Base-by-base conservation (phyloP, 2,329 filamentous ascomycete species). In the Scytalidium lignicola region DNA sequence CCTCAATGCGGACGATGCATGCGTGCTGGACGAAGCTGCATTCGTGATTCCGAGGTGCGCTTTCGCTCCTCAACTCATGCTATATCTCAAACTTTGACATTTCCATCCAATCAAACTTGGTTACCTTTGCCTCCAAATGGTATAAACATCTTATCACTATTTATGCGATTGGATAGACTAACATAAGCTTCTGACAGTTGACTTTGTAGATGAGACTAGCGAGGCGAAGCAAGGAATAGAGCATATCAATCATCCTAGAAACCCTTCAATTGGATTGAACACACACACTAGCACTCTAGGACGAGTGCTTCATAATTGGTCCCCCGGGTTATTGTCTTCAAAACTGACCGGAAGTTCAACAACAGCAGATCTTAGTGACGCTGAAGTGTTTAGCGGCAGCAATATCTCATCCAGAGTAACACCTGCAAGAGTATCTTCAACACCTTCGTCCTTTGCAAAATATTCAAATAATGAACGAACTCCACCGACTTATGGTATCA, bases 1-100 rank as follows among this genome's bases (percentile, higher is more conserved):
- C 44, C 44, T 47, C 37, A 41, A 47, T 37, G 44, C n/a, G 44
- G 44, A 15, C 44, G 19, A 19, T 37, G 44, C 18, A 18, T 47
- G 44, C 20, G 32, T n/a, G 32, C 32, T 7, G 32, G 32, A n/a
- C 32, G 32, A 13, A 17, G 12, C 32, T 37, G 32, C 32, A 37
- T 37, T 37, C 32, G 32, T n/a, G 32, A 37, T n/a, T 37, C 32
- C 6, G 32, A 37, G 4, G 32, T 37, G 10, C 32, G 32, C n/a
- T 37, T 37, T 37, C 32, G 32, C 10, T 13, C 32, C 32, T 9
- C 32, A 17, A 37, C 32, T 17, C 32, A 37, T 4, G 32, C 32
- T n/a, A 13, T 37, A 37, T 37, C 32, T 37, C 32, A 37, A 37
- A 37, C 32, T 15, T 13, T 37, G 12, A 13, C 32, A n/a, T 37